phyloP scores from a whole-genome alignment of 1,284 basidiomycete species.

The Gymnopus androsaceus region DNA sequence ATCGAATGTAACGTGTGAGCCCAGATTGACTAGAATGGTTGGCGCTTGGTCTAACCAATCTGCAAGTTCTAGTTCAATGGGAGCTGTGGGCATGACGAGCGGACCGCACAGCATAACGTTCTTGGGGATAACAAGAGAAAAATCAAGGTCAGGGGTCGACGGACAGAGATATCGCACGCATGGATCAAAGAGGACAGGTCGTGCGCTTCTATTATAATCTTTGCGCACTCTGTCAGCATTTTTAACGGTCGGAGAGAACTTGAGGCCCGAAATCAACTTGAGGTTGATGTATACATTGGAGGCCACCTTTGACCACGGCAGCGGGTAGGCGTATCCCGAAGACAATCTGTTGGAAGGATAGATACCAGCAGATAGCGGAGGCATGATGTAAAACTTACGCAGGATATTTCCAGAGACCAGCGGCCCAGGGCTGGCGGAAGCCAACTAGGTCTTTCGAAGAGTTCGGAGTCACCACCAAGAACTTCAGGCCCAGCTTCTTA shows the following conservation, averaged over 20 bases:
- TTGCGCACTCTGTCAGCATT: constrained; percentile 6
- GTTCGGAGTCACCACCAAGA: constrained; percentile 11
- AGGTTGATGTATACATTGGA: constrained; percentile 13
- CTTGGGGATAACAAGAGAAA: neutral
- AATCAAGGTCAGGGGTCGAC: constrained; percentile 12
- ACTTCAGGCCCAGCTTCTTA: neutral
- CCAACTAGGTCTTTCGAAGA: constrained; percentile 12
- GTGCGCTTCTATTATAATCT: neutral
- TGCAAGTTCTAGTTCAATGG: constrained; percentile 6
- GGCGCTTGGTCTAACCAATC: constrained; percentile 9
- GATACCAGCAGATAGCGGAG: neutral
- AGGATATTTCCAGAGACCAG: constrained; percentile 14
- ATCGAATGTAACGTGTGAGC: constrained; percentile 12
- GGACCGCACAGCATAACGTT: constrained; percentile 14
- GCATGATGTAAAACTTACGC: constrained; percentile 5
- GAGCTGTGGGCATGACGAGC: constrained; percentile 8
- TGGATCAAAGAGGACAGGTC: neutral
- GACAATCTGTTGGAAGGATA: neutral
- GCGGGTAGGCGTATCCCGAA: constrained; percentile 14
- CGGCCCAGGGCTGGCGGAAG: constrained; percentile 5
- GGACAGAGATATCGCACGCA: constrained; percentile 8
- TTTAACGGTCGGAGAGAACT: neutral
- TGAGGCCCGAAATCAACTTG: neutral
- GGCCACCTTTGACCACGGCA: constrained; percentile 10
- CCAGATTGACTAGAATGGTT: constrained; percentile 16